Base-by-base conservation (phyloP, 225 moss, liverwort and hornwort genomes). In the Marchantia paleacea region DNA sequence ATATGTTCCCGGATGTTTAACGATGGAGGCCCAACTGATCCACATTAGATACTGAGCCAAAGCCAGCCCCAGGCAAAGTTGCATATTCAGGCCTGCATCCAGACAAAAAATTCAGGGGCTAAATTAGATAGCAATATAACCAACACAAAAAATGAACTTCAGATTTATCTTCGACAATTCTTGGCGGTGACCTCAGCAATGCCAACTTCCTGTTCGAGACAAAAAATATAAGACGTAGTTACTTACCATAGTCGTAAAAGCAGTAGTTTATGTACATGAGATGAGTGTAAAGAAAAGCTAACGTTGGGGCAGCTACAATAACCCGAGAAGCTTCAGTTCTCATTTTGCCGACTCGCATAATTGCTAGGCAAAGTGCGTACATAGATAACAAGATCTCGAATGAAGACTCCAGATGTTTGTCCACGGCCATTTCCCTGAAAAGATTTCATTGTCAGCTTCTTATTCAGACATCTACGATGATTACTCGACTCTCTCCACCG, bases 221-320 rank as follows among this genome's bases (percentile, higher is more conserved):
- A 57, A 19, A 57, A 1, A 19, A 57, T 57, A 57, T 57, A 19
- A 4, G 57, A 57, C 50, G 52, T 26, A 67, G 24, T 10, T 22
- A 26, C 80, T 70, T 76, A 84, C 87, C 87, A 55, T 74, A 87
- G 80, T 85, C 82, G 73, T 80, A 87, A 53, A 54, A 55, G 80
- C 87, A 87, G 29, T 60, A 6, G 52, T 87, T 84, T 11, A 87
- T 78, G 82, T 84, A 87, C 73, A 85, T 62, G 16, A 87, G 69
- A 73, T 87, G 87, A 31, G 82, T 84, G 55, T 54, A 52, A 49
- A 87, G 80, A 67, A 82, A 80, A 52, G 80, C 82, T 25, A 82
- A 20, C 18, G 52, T 7, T 61, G 84, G 82, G 61, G 84, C 53
- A 19, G 78, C 58, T 12, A 72, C 80, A 67, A 85, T 66, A n/a